These are phyloP conservation scores for Helicostylum pulchrum DNA, from an alignment of 192 early-diverging fungal genomes.

Conservation along the genomic window DNA sequence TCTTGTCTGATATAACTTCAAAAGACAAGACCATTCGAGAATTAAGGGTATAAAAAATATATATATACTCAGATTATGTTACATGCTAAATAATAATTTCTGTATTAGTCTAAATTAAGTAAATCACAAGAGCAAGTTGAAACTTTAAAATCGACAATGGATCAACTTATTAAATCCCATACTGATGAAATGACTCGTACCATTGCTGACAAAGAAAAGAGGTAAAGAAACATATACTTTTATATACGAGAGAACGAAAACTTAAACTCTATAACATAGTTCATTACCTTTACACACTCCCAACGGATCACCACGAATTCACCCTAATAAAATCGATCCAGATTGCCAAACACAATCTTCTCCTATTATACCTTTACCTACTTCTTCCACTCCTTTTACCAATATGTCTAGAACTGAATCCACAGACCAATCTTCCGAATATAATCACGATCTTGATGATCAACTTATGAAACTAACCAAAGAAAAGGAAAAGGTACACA, in stretches of 20 bases:
- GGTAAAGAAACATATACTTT: slow-evolving; percentile 2
- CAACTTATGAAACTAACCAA: slow-evolving; percentile 42
- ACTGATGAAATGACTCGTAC: background rate
- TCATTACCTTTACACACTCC: slow-evolving; percentile 12
- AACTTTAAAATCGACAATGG: slow-evolving; percentile 13
- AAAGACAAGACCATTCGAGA: slow-evolving; percentile 1
- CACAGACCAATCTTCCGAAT: background rate
- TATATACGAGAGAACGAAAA: too few species aligned
- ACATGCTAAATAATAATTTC: background rate
- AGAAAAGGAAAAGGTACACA: slow-evolving; percentile 36
- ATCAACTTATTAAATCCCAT: slow-evolving; percentile 11
- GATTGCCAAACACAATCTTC: background rate
- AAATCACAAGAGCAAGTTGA: slow-evolving; percentile 15
- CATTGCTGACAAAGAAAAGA: slow-evolving; percentile 3
- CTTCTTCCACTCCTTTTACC: background rate
- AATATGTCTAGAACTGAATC: background rate
- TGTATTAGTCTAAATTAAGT: slow-evolving; percentile 7
- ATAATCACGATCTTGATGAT: slow-evolving; percentile 33
- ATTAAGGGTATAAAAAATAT: slow-evolving; percentile 3
- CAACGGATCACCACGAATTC: slow-evolving; percentile 19
- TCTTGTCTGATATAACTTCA: background rate
- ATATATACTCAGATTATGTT: background rate
- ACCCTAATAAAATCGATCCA: background rate
- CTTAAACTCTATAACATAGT: background rate
- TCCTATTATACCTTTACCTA: background rate